phyloP scores from a whole-genome alignment of 495 filamentous ascomycete genomes.

The Penicillium nucicola region DNA sequence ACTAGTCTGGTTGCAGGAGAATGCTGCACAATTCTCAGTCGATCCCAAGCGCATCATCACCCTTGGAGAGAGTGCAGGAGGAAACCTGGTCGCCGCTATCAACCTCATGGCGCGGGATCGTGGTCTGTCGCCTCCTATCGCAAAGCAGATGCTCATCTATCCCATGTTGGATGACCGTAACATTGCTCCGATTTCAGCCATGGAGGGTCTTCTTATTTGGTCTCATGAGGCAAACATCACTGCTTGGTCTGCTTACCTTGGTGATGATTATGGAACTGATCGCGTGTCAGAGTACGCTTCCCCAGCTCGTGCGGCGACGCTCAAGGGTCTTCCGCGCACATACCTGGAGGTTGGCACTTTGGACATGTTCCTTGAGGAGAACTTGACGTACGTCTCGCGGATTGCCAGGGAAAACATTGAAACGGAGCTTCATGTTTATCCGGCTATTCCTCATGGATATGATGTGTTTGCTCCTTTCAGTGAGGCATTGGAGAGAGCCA shows the following conservation, averaged over 20 bases:
- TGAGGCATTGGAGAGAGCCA: slow-evolving; percentile 1
- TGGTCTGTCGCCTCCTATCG: slow-evolving; percentile 31
- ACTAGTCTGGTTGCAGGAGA: slow-evolving; percentile 36
- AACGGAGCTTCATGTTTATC: slow-evolving; percentile 23
- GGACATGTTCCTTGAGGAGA: slow-evolving; percentile 24
- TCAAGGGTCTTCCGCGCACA: slow-evolving; percentile 23
- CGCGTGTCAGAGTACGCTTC: slow-evolving; percentile 20
- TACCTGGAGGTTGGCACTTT: slow-evolving; percentile 26
- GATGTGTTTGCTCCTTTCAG: slow-evolving; percentile 19
- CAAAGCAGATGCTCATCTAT: slow-evolving; percentile 47
- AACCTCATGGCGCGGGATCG: slow-evolving; percentile 45
- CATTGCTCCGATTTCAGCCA: slow-evolving; percentile 2
- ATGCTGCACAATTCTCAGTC: slow-evolving; percentile 36
- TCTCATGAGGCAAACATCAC: slow-evolving; percentile 23
- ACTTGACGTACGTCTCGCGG: slow-evolving; percentile 11
- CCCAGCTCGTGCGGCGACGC: slow-evolving; percentile 15
- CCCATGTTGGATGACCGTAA: slow-evolving; percentile 44
- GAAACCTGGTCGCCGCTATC: slow-evolving; percentile 41
- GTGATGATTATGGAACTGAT: slow-evolving; percentile 17
- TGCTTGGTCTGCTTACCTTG: slow-evolving; percentile 22
- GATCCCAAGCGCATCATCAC: slow-evolving; percentile 60
- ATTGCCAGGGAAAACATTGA: slow-evolving; percentile 19
- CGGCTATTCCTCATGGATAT: slow-evolving; percentile 22
- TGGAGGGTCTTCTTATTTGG: slow-evolving; percentile 28
- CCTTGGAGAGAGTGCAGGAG: slow-evolving; percentile 61